Evolutionary conservation across 805 yeast species (phyloP).

Genomic region (Nakazawaea wickerhamii): DNA sequence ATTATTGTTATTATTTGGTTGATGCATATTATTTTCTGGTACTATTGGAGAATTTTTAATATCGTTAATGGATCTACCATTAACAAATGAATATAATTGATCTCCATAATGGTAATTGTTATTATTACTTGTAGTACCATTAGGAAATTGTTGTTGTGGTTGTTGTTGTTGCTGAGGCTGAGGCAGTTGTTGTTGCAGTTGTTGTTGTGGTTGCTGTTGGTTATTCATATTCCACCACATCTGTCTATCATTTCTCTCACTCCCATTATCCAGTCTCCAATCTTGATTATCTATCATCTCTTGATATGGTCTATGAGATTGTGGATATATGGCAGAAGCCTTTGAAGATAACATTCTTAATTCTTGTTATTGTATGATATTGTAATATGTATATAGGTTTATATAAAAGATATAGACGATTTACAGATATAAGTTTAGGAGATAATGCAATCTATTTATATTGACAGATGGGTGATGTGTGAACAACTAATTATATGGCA

Average conservation of each 20-base stretch:
- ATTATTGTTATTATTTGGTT: neutral
- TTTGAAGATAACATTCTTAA: conserved; percentile 1
- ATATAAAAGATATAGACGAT: too few relatives aligned
- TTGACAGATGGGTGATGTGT: neutral
- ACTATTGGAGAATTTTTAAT: neutral
- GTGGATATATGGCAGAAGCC: neutral
- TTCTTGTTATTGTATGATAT: neutral
- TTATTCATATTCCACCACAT: neutral
- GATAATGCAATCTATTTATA: neutral
- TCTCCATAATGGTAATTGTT: conserved; percentile 1
- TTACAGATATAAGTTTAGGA: too few relatives aligned
- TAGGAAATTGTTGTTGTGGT: neutral
- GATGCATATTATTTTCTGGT: neutral
- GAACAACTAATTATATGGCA: neutral
- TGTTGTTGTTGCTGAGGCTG: neutral
- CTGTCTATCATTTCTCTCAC: neutral
- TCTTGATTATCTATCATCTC: conserved; percentile 6
- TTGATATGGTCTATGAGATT: neutral
- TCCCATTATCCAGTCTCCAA: neutral
- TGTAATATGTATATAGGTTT: too few relatives aligned
- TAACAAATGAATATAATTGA: conserved; percentile 2
- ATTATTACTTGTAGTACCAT: neutral
- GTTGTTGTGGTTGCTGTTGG: neutral
- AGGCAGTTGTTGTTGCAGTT: neutral
- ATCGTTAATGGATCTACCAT: neutral